Conservation (phyloP, 1,284 basidiomycete species). For the Irpex sp. region DNA sequence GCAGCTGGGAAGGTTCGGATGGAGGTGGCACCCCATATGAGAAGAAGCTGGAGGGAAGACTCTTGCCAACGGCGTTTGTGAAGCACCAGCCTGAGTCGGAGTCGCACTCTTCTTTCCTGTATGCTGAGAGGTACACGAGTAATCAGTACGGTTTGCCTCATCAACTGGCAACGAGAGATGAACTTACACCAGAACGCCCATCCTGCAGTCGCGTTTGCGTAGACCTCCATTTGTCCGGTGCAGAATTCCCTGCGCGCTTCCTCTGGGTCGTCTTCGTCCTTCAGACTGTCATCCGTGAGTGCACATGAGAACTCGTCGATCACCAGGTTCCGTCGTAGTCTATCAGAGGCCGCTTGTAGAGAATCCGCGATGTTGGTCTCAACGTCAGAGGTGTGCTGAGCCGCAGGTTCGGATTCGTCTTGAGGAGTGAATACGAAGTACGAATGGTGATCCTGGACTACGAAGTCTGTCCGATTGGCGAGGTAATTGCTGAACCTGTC, state of each 20-base stretch:
- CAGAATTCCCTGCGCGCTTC: slow-evolving; percentile 55
- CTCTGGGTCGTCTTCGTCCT: slow-evolving; percentile 42
- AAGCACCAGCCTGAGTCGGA: slow-evolving; percentile 69
- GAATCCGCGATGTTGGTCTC: slow-evolving; percentile 36
- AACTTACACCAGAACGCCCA: slow-evolving; percentile 74
- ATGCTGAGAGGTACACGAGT: slow-evolving; percentile 34
- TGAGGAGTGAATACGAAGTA: slow-evolving; percentile 63
- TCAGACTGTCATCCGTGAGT: slow-evolving; percentile 53
- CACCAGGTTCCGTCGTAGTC: slow-evolving; percentile 56
- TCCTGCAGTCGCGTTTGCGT: slow-evolving; percentile 57
- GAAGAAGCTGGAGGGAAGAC: slow-evolving; percentile 56
- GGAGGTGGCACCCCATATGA: slow-evolving; percentile 34
- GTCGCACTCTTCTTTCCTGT: slow-evolving; percentile 58
- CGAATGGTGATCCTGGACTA: slow-evolving; percentile 76
- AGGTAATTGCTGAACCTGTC: slow-evolving; percentile 53
- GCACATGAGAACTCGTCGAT: slow-evolving; percentile 76
- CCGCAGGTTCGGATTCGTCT: slow-evolving; percentile 43
- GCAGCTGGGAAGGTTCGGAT: slow-evolving; percentile 19
- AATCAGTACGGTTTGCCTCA: not conserved
- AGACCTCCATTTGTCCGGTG: slow-evolving; percentile 57
- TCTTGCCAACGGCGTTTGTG: slow-evolving; percentile 51
- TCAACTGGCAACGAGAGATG: not conserved
- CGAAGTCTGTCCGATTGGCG: slow-evolving; percentile 57
- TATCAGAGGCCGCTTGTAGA: slow-evolving; percentile 35
- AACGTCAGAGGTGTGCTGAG: slow-evolving; percentile 48